Conservation (phyloP, 2,329 filamentous ascomycete species). For the Calonectria pauciramosa region DNA sequence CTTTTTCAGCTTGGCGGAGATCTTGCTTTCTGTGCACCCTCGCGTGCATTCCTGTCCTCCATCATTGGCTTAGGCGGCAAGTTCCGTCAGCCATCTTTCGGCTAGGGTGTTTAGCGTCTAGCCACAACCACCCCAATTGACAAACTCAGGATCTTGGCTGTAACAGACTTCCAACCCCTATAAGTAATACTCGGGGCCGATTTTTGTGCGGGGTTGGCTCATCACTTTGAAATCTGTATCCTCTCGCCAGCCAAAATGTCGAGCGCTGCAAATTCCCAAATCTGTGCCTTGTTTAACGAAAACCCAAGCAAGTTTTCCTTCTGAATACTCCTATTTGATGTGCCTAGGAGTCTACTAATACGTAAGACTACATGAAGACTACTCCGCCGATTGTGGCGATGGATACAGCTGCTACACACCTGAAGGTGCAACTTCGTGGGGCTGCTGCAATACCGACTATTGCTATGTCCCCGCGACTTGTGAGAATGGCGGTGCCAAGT, state of each 20-base stretch:
- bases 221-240: not conserved
- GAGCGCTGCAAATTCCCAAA: not conserved
- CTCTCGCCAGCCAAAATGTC: not conserved
- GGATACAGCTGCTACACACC: not conserved
- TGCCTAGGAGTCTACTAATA: not conserved
- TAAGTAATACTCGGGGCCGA: not conserved
- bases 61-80: not conserved
- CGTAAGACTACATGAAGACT: not conserved
- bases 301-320: not conserved
- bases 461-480: not conserved
- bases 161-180: not conserved
- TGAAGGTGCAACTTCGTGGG: not conserved
- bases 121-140: not conserved
- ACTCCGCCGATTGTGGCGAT: not conserved
- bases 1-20: not conserved
- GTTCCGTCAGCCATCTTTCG: not conserved
- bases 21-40: not conserved
- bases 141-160: too few relatives aligned
- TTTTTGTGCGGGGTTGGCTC: not conserved
- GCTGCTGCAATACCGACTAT: not conserved
- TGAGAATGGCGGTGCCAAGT: constrained; percentile 3
- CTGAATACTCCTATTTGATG: not conserved
- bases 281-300: not conserved
- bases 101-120: not conserved
- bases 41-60: not conserved